A percentile compares a stretch with the other conserved stretches of the same genome.
phyloP scores from a whole-genome alignment of 2,329 filamentous ascomycete species.

The Ustulina deusta region DNA sequence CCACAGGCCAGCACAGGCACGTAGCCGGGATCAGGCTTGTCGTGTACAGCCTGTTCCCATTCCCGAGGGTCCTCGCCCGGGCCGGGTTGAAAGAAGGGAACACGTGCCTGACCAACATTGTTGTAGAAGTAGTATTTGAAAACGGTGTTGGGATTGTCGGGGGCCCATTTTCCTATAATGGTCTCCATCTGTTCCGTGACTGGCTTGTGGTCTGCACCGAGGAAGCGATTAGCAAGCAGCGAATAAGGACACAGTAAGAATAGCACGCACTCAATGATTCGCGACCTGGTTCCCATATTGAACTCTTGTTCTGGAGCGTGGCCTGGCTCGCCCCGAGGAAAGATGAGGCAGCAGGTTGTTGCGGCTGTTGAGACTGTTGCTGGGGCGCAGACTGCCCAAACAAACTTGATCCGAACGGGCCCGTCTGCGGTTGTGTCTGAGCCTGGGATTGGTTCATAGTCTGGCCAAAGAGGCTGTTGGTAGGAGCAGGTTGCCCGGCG shows the following conservation, averaged over 20 bases:
- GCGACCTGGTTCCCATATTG: slow-evolving; percentile 50
- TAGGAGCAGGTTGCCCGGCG: slow-evolving; percentile 44
- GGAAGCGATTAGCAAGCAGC: slow-evolving; percentile 26
- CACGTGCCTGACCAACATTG: slow-evolving; percentile 77
- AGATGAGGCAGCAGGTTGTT: slow-evolving; percentile 57
- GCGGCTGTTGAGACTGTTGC: slow-evolving; percentile 55
- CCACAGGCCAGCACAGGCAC: slow-evolving; percentile 82
- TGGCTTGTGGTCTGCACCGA: slow-evolving; percentile 73
- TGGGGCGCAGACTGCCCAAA: slow-evolving; percentile 53
- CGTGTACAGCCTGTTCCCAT: slow-evolving; percentile 86
- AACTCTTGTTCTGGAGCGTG: slow-evolving; percentile 48
- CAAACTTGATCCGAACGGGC: slow-evolving; percentile 49
- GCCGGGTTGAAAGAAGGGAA: slow-evolving; percentile 80
- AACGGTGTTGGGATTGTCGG: slow-evolving; percentile 73
- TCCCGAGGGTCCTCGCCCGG: slow-evolving; percentile 78
- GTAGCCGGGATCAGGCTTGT: slow-evolving; percentile 80
- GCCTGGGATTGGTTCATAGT: slow-evolving; percentile 55
- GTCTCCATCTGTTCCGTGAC: slow-evolving; percentile 79
- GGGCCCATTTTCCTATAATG: slow-evolving; percentile 80
- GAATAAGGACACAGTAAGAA: neutral
- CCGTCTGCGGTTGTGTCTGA: slow-evolving; percentile 47
- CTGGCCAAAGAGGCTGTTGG: slow-evolving; percentile 57
- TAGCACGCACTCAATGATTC: slow-evolving; percentile 47
- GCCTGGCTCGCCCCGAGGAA: slow-evolving; percentile 59
- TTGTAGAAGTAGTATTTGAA: slow-evolving; percentile 93